phyloP scores from a whole-genome alignment of 441 rosid species.

The Metrosideros polymorpha region DNA sequence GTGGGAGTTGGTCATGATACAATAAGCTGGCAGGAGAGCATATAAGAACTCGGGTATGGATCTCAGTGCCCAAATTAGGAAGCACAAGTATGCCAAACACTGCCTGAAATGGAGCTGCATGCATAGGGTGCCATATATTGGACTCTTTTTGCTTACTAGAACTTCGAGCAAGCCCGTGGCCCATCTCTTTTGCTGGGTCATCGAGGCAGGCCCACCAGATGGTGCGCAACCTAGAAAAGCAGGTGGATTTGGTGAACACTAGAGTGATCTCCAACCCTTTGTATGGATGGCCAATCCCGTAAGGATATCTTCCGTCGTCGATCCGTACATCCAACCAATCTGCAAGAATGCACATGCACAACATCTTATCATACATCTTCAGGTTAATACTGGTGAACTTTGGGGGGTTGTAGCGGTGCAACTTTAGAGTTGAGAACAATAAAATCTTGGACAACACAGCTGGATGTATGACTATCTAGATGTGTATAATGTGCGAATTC shows the following conservation, averaged over 20 bases:
- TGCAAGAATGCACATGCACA: neutral
- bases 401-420: neutral
- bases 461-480: too few species aligned
- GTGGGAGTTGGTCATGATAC: constrained; percentile 28
- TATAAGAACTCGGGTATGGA: constrained; percentile 39
- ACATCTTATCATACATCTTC: neutral
- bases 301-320: constrained; percentile 29
- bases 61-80: constrained; percentile 17
- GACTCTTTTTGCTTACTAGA: constrained; percentile 13
- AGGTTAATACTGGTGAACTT: neutral
- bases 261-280: constrained; percentile 42
- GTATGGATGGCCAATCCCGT: constrained; percentile 46
- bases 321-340: constrained; percentile 48
- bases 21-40: constrained; percentile 31
- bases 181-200: constrained; percentile 58
- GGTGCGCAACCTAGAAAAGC: constrained; percentile 42
- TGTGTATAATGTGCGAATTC: neutral
- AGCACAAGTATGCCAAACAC: constrained; percentile 17
- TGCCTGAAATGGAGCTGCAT: constrained; percentile 23
- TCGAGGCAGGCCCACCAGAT: constrained; percentile 8
- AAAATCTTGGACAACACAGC: too few species aligned
- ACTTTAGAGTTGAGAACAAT: neutral
- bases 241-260: constrained; percentile 8
- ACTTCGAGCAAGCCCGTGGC: constrained; percentile 35
- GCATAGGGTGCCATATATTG: constrained; percentile 2